Evolutionary conservation across 2,329 filamentous ascomycete genomes (phyloP).

Genomic region (Huntiella moniliformis): DNA sequence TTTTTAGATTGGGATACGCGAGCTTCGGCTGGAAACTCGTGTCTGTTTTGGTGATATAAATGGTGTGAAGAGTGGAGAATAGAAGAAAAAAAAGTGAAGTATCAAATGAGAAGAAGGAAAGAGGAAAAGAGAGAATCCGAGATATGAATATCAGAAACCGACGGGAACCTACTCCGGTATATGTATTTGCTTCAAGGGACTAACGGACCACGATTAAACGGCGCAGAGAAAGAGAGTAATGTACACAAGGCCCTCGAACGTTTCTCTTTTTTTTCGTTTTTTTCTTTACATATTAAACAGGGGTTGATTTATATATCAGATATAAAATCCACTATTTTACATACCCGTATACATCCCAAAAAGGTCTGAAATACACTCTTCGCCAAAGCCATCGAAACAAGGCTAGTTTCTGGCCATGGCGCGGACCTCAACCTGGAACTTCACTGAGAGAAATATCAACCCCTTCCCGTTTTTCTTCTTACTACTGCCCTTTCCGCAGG

Average conservation of each 20-base stretch:
- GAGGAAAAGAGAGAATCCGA: background rate
- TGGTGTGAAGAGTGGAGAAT: background rate
- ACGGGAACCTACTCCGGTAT: background rate
- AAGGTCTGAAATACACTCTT: too few relatives aligned
- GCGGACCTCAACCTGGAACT: slow-evolving; percentile 12
- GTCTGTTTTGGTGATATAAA: too few relatives aligned
- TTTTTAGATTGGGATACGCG: too few relatives aligned
- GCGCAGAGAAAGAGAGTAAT: background rate
- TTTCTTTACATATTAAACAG: background rate
- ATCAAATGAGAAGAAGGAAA: slow-evolving; percentile 5
- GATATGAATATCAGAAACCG: too few relatives aligned
- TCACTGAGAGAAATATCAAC: background rate
- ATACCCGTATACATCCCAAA: too few relatives aligned
- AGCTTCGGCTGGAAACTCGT: too few relatives aligned
- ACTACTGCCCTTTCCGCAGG: too few relatives aligned
- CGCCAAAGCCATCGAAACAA: slow-evolving; percentile 6
- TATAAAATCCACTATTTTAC: too few relatives aligned
- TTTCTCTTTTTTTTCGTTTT: background rate
- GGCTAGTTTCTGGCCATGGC: slow-evolving; percentile 11
- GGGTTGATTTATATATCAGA: too few relatives aligned
- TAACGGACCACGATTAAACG: background rate
- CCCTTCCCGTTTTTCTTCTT: too few relatives aligned
- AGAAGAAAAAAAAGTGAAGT: background rate
- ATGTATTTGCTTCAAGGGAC: slow-evolving; percentile 5
- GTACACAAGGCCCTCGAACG: slow-evolving; percentile 7